These are phyloP conservation scores for Aspergillus incahuasiensis DNA, from an alignment of 495 filamentous ascomycete genomes.

Conservation along the genomic window DNA sequence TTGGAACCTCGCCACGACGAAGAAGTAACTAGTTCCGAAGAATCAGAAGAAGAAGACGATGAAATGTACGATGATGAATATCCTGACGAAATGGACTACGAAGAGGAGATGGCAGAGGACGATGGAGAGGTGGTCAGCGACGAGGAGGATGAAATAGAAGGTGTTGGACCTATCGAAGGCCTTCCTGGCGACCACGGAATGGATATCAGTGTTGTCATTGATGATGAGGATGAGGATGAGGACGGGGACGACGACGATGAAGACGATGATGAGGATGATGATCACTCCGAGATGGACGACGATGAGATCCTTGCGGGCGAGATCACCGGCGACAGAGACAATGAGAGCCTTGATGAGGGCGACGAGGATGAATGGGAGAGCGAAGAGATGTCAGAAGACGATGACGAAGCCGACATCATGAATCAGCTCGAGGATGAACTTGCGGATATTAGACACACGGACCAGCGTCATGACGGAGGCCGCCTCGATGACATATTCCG, in stretches of 20 bases:
- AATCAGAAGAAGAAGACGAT: conserved; percentile 68
- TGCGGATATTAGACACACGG: conserved; percentile 65
- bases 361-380: conserved; percentile 59
- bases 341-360: conserved; percentile 54
- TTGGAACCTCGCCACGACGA: conserved; percentile 80
- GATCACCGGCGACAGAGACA: conserved; percentile 59
- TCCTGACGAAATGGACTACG: conserved; percentile 85
- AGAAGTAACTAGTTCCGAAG: conserved; percentile 62
- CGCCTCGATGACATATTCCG: conserved; percentile 40
- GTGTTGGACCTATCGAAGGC: conserved; percentile 81
- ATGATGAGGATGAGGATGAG: conserved; percentile 57
- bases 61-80: conserved; percentile 85
- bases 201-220: conserved; percentile 81
- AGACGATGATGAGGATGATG: conserved; percentile 63
- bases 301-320: conserved; percentile 50
- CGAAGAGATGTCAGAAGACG: conserved; percentile 50
- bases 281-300: conserved; percentile 53
- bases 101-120: conserved; percentile 67
- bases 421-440: conserved; percentile 45
- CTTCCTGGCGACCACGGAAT: conserved; percentile 70
- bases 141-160: conserved; percentile 35
- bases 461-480: conserved; percentile 56
- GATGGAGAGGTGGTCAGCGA: conserved; percentile 62
- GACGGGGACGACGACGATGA: conserved; percentile 58
- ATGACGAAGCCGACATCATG: conserved; percentile 54